phyloP scores from a whole-genome alignment of 768 basidiomycete genomes.

The Tulasnella sp. region DNA sequence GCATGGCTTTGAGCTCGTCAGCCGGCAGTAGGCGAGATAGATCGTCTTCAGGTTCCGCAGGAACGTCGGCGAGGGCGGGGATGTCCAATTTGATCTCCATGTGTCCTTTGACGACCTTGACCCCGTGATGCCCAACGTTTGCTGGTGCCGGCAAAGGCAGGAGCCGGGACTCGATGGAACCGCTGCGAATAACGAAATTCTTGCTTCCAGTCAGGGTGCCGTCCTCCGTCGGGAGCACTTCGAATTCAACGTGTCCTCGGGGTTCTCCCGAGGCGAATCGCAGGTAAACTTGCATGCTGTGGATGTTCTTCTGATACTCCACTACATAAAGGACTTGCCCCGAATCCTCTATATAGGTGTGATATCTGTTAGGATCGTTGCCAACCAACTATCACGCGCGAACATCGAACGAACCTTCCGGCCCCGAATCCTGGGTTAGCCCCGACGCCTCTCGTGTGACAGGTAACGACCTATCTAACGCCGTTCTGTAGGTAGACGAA shows the following conservation, averaged over 20 bases:
- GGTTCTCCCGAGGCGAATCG: slow-evolving; percentile 52
- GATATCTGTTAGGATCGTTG: slow-evolving; percentile 37
- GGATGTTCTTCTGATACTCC: slow-evolving; percentile 86
- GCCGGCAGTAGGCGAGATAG: slow-evolving; percentile 65
- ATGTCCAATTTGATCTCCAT: slow-evolving; percentile 70
- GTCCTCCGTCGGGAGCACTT: slow-evolving; percentile 54
- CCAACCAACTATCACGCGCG: not conserved
- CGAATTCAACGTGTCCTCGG: slow-evolving; percentile 64
- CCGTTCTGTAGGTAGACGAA: not conserved
- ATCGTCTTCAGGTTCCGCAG: slow-evolving; percentile 27
- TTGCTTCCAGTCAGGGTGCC: slow-evolving; percentile 51
- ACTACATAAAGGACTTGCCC: slow-evolving; percentile 57
- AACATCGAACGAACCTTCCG: not conserved
- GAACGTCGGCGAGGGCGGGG: slow-evolving; percentile 28
- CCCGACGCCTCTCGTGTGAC: not conserved
- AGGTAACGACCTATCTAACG: slow-evolving; percentile 24
- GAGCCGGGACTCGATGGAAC: slow-evolving; percentile 59
- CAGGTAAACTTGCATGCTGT: slow-evolving; percentile 76
- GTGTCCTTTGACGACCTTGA: slow-evolving; percentile 59
- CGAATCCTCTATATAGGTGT: slow-evolving; percentile 37
- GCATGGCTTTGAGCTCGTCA: slow-evolving; percentile 57
- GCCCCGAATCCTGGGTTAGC: not conserved
- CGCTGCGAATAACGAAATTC: slow-evolving; percentile 65
- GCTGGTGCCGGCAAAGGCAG: slow-evolving; percentile 62
- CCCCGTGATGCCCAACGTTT: slow-evolving; percentile 61